phyloP scores from a whole-genome alignment of 148 eudicot species.

The Rhododendron vialii region DNA sequence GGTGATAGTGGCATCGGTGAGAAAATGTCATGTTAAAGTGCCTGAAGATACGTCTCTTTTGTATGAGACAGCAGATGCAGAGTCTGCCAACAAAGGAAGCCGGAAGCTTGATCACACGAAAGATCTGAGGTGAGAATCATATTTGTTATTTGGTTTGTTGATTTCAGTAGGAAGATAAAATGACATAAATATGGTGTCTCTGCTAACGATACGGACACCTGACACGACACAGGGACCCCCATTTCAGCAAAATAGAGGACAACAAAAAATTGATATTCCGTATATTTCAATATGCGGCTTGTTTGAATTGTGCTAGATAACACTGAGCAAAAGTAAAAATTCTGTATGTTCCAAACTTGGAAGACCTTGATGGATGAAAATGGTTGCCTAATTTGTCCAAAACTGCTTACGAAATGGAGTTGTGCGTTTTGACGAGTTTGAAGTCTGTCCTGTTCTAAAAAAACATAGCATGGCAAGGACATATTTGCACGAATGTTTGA shows the following conservation, averaged over 20 bases:
- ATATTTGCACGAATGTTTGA: no score
- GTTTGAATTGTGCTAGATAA: neutral
- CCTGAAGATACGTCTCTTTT: constrained; percentile 23
- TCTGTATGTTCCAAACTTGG: no score
- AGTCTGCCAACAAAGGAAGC: constrained; percentile 27
- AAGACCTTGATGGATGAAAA: no score
- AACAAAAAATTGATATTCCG: neutral
- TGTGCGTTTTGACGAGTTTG: no score
- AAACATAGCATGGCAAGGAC: no score
- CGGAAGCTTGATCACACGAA: constrained; percentile 37
- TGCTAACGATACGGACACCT: neutral
- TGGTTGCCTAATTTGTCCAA: no score
- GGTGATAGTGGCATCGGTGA: constrained; percentile 35
- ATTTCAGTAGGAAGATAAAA: neutral
- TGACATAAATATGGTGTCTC: neutral
- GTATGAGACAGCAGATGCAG: constrained; percentile 25
- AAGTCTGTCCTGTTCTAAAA: no score
- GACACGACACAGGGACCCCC: neutral
- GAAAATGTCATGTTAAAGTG: constrained; percentile 21
- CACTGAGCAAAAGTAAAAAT: no score
- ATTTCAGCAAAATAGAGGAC: neutral
- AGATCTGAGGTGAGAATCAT: constrained; percentile 16
- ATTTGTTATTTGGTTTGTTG: neutral
- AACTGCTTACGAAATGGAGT: no score
- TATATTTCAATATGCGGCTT: neutral